Conservation (phyloP, 225 moss, liverwort and hornwort genomes). For the Physcomitrellopsis africana region DNA sequence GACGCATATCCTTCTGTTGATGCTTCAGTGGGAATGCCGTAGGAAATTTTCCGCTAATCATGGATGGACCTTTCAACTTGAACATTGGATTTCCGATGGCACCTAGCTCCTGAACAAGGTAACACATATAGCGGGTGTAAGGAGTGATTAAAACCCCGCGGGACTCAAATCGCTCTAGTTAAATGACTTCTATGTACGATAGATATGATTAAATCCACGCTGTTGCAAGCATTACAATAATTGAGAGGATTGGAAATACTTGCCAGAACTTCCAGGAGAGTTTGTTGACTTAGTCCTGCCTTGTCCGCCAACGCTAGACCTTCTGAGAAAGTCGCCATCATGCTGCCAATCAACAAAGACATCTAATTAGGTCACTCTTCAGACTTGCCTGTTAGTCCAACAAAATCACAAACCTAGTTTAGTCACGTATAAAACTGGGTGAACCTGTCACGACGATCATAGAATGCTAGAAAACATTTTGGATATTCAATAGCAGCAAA, state of each 20-base stretch:
- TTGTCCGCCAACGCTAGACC: constrained; percentile 88
- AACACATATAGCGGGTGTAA: constrained; percentile 7
- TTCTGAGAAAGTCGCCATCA: constrained; percentile 97
- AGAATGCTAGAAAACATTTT: neutral
- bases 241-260: constrained; percentile 24
- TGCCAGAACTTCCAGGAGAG: constrained; percentile 88
- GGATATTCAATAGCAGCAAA: neutral
- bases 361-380: neutral
- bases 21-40: constrained; percentile 89
- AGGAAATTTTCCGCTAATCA: constrained; percentile 69
- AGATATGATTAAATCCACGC: neutral
- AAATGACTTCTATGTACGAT: neutral
- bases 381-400: neutral
- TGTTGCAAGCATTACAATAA: constrained; percentile 13
- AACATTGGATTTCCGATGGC: constrained; percentile 70
- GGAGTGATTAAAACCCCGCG: neutral
- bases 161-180: too few species aligned
- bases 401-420: neutral
- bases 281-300: constrained; percentile 71
- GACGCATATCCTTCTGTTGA: constrained; percentile 95
- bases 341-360: constrained; percentile 51
- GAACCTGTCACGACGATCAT: neutral
- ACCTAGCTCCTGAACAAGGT: constrained; percentile 67
- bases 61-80: constrained; percentile 84
- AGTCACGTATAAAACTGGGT: neutral